phyloP scores from a whole-genome alignment of 75 land plant genomes.

The Chamaecyparis obtusa region DNA sequence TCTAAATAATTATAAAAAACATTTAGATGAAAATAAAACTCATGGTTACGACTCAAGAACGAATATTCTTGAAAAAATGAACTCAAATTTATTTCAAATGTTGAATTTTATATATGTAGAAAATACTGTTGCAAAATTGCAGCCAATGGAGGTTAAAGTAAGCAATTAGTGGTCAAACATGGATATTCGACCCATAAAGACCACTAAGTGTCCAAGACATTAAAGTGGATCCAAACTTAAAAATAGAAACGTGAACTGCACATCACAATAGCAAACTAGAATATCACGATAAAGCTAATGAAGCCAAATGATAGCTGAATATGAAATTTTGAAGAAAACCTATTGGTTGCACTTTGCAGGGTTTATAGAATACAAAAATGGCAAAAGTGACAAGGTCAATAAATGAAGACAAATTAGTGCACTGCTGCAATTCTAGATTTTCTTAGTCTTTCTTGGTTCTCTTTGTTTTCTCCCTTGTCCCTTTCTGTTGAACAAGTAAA shows the following conservation, averaged over 20 bases:
- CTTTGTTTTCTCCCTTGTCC: slow-evolving; percentile 1
- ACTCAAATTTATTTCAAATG: no score
- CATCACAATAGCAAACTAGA: no score
- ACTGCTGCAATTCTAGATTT: background rate
- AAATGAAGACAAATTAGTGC: background rate
- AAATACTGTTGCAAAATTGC: no score
- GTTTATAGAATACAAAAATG: background rate
- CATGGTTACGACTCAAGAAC: background rate
- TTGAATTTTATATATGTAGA: no score
- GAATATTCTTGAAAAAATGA: background rate
- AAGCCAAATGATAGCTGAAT: background rate
- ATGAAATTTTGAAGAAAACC: background rate
- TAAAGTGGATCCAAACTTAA: no score
- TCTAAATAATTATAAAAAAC: no score
- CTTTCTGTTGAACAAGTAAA: slow-evolving; percentile 25
- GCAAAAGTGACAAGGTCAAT: background rate
- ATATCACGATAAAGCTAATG: background rate
- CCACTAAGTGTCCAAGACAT: no score
- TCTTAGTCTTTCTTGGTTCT: background rate
- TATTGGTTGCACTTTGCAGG: background rate
- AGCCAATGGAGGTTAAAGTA: no score
- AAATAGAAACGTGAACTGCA: no score
- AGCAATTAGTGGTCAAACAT: no score
- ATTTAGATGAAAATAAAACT: no score
- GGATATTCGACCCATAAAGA: no score